Evolutionary conservation across 176 grass and related monocot genomes (phyloP).

Genomic region (Zea luxurians): DNA sequence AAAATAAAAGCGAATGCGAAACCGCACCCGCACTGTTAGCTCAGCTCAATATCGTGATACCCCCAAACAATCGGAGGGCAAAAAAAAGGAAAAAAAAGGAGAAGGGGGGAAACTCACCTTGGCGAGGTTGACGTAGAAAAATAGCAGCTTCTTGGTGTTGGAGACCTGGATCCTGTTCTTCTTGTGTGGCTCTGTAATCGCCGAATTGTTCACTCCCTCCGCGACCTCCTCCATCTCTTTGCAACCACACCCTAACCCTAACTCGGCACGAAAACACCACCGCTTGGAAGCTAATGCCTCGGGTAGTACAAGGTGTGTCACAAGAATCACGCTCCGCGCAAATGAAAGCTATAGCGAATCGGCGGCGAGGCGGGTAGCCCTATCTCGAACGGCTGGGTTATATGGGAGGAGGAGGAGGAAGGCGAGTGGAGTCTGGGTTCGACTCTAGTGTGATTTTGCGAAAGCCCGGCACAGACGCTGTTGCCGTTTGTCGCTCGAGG

Average conservation of each 20-base stretch:
- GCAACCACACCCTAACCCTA: constrained; percentile 47
- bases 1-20: no score
- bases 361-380: constrained; percentile 16
- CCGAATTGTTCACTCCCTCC: constrained; percentile 69
- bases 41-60: no score
- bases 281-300: not conserved
- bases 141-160: constrained; percentile 61
- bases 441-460: not conserved
- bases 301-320: not conserved
- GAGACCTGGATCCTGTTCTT: constrained; percentile 95
- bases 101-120: no score
- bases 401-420: constrained; percentile 19
- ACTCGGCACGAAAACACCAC: not conserved
- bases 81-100: no score
- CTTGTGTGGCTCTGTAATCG: constrained; percentile 64
- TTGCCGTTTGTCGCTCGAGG: not conserved
- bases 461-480: constrained; percentile 3
- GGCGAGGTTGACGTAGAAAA: no score
- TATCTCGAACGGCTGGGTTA: constrained; percentile 33
- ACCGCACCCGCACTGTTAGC: no score
- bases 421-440: no score
- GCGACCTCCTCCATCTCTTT: constrained; percentile 79
- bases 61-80: no score
- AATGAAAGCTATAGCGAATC: not conserved
- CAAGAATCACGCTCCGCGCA: not conserved